phyloP scores from a whole-genome alignment of 768 basidiomycete species.

The Amanita rubescens region DNA sequence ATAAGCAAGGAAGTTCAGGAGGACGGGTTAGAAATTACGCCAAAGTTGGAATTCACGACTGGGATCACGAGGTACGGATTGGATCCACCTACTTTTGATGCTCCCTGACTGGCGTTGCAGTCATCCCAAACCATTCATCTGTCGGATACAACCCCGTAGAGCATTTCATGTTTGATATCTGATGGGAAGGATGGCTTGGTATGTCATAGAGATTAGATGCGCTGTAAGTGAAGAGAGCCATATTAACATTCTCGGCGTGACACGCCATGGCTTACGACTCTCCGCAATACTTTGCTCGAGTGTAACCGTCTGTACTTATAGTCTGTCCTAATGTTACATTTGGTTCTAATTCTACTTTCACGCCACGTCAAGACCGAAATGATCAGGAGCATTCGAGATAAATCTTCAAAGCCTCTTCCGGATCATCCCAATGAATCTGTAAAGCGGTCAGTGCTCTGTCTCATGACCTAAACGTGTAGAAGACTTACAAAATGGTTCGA shows the following conservation, averaged over 20 bases:
- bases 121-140: background rate
- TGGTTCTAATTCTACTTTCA: too few relatives aligned
- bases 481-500: slow-evolving; percentile 5
- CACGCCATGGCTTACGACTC: too few relatives aligned
- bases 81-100: background rate
- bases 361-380: too few relatives aligned
- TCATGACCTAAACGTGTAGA: background rate
- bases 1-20: background rate
- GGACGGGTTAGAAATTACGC: background rate
- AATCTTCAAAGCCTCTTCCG: background rate
- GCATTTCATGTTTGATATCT: background rate
- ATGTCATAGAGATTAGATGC: too few relatives aligned
- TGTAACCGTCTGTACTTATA: too few relatives aligned
- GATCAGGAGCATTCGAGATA: background rate
- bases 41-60: slow-evolving; percentile 5
- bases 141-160: background rate
- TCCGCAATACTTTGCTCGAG: too few relatives aligned
- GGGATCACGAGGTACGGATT: slow-evolving; percentile 5
- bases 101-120: background rate
- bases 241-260: too few relatives aligned
- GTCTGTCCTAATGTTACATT: too few relatives aligned
- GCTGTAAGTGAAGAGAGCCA: too few relatives aligned
- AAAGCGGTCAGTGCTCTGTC: background rate
- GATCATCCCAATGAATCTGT: slow-evolving; percentile 2
- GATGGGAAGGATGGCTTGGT: too few relatives aligned